Conservation (phyloP, 2,329 filamentous ascomycete species). For the Hypoxylon rubiginosum region DNA sequence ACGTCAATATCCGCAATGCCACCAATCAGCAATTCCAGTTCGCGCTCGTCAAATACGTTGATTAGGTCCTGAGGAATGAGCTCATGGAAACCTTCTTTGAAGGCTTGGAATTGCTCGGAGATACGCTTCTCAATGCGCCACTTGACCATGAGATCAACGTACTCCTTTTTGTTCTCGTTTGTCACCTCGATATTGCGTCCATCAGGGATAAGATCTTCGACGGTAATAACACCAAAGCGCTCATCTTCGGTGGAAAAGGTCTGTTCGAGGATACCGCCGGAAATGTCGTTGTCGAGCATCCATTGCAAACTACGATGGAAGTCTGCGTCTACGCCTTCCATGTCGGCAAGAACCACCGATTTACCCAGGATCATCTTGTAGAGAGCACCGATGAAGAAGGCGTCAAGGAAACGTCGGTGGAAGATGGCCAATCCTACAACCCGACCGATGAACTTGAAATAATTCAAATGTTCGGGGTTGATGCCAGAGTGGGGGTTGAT, state of each 20-base stretch:
- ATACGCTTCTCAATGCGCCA: slow-evolving; percentile 99
- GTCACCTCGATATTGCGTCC: slow-evolving; percentile 95
- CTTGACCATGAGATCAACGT: slow-evolving; percentile 97
- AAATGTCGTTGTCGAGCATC: slow-evolving; percentile 98
- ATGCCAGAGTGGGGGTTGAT: slow-evolving; percentile 99
- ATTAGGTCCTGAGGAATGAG: slow-evolving; percentile 96
- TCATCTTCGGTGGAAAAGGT: slow-evolving; percentile 98
- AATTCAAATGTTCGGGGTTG: slow-evolving; percentile 98
- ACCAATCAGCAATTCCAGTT: slow-evolving; percentile 94
- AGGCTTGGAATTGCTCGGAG: slow-evolving; percentile 97
- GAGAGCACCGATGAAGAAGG: slow-evolving; percentile 98
- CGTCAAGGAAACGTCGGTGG: slow-evolving; percentile 96
- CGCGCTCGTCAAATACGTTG: slow-evolving; percentile 98
- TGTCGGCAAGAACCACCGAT: slow-evolving; percentile 90
- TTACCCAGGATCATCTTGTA: slow-evolving; percentile 99
- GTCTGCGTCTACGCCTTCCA: slow-evolving; percentile 99
- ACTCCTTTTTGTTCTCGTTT: slow-evolving; percentile 99
- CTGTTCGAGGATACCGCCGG: slow-evolving; percentile 89
- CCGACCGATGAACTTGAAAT: slow-evolving; percentile 99
- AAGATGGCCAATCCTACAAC: slow-evolving; percentile 98
- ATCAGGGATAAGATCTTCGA: slow-evolving; percentile 91
- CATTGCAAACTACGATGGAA: slow-evolving; percentile 97
- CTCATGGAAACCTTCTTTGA: slow-evolving; percentile 97
- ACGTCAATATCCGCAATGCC: slow-evolving; percentile 99
- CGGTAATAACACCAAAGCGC: slow-evolving; percentile 93